Evolutionary conservation across 1,284 basidiomycete genomes (phyloP).

Genomic region (Apiotrichum mycotoxinovorans): DNA sequence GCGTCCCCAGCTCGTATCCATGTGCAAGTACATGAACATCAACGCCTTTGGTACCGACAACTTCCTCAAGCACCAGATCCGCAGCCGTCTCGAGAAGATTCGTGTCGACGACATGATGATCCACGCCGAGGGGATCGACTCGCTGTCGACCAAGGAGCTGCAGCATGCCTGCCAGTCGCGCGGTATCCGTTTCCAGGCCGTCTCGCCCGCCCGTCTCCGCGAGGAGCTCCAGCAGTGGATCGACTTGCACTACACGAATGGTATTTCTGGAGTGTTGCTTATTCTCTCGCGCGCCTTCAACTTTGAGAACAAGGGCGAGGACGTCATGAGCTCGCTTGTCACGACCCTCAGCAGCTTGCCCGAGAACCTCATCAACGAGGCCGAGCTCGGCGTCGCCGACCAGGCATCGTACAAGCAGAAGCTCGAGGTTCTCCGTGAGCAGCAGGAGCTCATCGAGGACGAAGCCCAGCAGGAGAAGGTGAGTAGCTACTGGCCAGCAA

Average conservation of each 20-base stretch:
- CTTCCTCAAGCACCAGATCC: slow-evolving; percentile 91
- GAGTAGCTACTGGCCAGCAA: no score
- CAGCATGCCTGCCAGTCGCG: slow-evolving; percentile 90
- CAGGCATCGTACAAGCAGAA: slow-evolving; percentile 97
- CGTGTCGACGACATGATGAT: slow-evolving; percentile 90
- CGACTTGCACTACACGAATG: slow-evolving; percentile 74
- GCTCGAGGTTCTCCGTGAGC: slow-evolving; percentile 93
- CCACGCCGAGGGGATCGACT: slow-evolving; percentile 80
- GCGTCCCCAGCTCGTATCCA: slow-evolving; percentile 92
- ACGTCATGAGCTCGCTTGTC: slow-evolving; percentile 79
- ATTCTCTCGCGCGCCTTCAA: slow-evolving; percentile 91
- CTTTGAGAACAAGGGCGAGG: slow-evolving; percentile 80
- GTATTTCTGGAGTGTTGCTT: slow-evolving; percentile 89
- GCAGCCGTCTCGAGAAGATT: slow-evolving; percentile 75
- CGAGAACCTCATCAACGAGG: slow-evolving; percentile 93
- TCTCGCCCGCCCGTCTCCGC: slow-evolving; percentile 75
- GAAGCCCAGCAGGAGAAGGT: slow-evolving; percentile 96
- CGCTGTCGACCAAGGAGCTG: slow-evolving; percentile 83
- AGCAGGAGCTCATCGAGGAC: slow-evolving; percentile 98
- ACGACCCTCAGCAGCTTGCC: slow-evolving; percentile 88
- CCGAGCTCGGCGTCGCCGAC: slow-evolving; percentile 82
- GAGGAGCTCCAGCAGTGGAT: slow-evolving; percentile 95
- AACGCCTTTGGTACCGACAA: slow-evolving; percentile 99
- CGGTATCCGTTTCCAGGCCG: slow-evolving; percentile 82
- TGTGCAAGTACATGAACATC: slow-evolving; percentile 96